A percentile compares a stretch with the other conserved stretches of the same genome.
Conservation (phyloP, 148 eudicot genomes). For the Rhododendron griersonianum region DNA sequence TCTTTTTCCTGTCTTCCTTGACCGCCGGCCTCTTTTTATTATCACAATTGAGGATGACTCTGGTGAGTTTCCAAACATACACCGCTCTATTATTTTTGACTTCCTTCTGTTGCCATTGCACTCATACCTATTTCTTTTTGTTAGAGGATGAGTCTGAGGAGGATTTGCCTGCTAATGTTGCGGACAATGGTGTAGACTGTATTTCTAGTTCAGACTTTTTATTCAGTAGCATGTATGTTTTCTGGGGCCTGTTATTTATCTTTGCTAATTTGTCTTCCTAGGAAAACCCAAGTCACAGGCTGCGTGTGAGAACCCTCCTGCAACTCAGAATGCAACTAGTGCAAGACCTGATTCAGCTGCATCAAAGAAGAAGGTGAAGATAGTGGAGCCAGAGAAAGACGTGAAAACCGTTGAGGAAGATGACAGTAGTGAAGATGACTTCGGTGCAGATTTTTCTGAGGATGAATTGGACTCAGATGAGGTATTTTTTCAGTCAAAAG, state of each 20-base stretch:
- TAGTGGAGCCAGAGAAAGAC: constrained; percentile 49
- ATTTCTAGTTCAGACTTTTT: neutral
- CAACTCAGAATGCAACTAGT: constrained; percentile 26
- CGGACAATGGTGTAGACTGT: constrained; percentile 22
- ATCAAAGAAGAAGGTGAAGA: constrained; percentile 51
- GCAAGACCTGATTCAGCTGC: constrained; percentile 30
- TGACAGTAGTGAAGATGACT: constrained; percentile 28
- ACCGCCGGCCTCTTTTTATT: constrained; percentile 18
- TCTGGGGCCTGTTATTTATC: neutral
- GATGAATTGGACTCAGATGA: constrained; percentile 36
- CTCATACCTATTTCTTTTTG: neutral
- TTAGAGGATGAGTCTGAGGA: constrained; percentile 30
- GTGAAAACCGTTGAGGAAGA: constrained; percentile 29
- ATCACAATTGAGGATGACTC: constrained; percentile 22
- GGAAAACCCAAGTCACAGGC: constrained; percentile 28
- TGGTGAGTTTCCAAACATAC: constrained; percentile 22
- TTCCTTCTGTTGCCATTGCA: neutral
- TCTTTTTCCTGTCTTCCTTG: constrained; percentile 14
- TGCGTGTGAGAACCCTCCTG: constrained; percentile 25
- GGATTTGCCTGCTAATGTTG: constrained; percentile 23
- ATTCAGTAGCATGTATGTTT: neutral
- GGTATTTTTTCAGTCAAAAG: constrained; percentile 27
- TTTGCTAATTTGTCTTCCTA: constrained; percentile 5
- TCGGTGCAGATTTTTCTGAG: constrained; percentile 27
- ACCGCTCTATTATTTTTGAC: constrained; percentile 1